phyloP scores from a whole-genome alignment of 352 stramenopile species.

The Phytophthora sojae region DNA sequence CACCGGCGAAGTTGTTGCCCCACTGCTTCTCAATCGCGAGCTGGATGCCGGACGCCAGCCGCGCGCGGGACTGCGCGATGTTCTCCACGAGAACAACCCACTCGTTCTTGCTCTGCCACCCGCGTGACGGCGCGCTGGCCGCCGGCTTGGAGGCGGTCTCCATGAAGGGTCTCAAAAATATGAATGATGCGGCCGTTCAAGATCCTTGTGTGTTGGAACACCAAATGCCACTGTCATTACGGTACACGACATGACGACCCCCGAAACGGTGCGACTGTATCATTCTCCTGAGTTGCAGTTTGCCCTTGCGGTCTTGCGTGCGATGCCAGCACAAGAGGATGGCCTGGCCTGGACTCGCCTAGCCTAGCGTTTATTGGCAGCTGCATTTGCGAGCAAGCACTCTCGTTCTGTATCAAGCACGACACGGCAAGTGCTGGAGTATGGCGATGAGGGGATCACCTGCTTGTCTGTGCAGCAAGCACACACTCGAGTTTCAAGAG shows the following conservation, averaged over 20 bases:
- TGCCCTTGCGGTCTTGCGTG: constrained; percentile 1
- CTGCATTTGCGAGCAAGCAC: constrained; percentile 10
- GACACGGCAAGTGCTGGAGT: constrained; percentile 1
- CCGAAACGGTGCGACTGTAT: background rate
- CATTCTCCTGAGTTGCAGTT: constrained; percentile 1
- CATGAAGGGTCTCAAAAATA: constrained; percentile 12
- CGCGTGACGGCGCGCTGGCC: constrained; percentile 15
- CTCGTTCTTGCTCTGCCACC: constrained; percentile 78
- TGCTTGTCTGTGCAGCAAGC: constrained; percentile 15
- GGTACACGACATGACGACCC: background rate
- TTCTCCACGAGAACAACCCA: constrained; percentile 84
- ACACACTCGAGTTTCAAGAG: background rate
- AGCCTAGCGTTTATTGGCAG: background rate
- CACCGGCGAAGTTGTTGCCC: constrained; percentile 78
- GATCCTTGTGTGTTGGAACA: constrained; percentile 11
- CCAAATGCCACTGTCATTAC: background rate
- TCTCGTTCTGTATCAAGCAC: background rate
- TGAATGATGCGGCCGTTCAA: constrained; percentile 21
- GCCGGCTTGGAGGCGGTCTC: background rate
- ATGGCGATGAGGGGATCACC: background rate
- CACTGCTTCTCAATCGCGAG: constrained; percentile 84
- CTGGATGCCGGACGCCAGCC: constrained; percentile 76
- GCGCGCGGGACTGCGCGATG: constrained; percentile 79
- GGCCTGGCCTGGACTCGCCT: background rate
- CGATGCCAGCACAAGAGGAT: background rate